These are phyloP conservation scores for Paraconiothyrium sp. DNA, from an alignment of 2,329 filamentous ascomycete genomes.

Conservation along the genomic window DNA sequence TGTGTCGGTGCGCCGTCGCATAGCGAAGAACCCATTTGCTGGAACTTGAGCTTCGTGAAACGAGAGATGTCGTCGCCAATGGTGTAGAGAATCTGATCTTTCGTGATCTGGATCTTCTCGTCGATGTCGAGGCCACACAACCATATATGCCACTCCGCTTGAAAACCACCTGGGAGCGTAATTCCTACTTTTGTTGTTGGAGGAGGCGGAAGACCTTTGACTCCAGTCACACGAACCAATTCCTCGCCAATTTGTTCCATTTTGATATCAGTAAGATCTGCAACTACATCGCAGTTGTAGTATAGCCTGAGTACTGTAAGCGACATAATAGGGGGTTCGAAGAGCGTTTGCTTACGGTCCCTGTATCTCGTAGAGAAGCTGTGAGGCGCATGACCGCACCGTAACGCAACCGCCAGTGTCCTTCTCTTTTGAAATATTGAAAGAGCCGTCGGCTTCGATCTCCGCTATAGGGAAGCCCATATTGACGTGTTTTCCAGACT, in stretches of 20 bases:
- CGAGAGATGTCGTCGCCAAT: conserved; percentile 35
- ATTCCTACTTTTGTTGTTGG: conserved; percentile 11
- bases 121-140: conserved; percentile 41
- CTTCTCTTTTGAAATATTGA: conserved; percentile 44
- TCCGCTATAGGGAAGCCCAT: conserved; percentile 42
- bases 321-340: conserved; percentile 10
- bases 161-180: conserved; percentile 38
- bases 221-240: conserved; percentile 48
- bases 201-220: conserved; percentile 42
- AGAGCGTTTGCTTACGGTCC: conserved; percentile 21
- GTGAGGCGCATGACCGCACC: conserved; percentile 34
- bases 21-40: conserved; percentile 38
- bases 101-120: conserved; percentile 35
- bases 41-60: conserved; percentile 39
- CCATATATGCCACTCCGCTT: conserved; percentile 38
- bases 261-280: conserved; percentile 34
- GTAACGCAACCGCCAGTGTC: conserved; percentile 48
- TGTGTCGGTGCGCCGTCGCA: conserved; percentile 33
- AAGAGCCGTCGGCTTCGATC: conserved; percentile 29
- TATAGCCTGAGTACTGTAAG: conserved; percentile 39
- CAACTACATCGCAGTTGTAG: conserved; percentile 58
- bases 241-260: conserved; percentile 57
- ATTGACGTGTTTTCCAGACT: conserved; percentile 44
- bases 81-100: conserved; percentile 34
- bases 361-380: conserved; percentile 57